phyloP scores from a whole-genome alignment of 2,329 filamentous ascomycete genomes.

The Clonostachys solani region DNA sequence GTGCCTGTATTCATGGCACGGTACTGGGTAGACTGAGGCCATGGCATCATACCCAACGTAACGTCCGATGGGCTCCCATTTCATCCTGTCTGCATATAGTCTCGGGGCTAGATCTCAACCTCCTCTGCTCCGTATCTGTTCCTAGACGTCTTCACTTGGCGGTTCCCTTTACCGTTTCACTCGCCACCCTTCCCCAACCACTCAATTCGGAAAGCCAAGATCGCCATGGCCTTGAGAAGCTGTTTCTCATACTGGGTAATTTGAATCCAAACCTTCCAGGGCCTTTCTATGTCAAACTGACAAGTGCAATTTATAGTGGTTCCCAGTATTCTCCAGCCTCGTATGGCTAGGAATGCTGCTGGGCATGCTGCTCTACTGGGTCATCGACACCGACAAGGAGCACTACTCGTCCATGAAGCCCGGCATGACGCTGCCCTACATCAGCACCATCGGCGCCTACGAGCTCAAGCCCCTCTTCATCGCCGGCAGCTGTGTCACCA shows the following conservation, averaged over 20 bases:
- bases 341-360: constrained; percentile 66
- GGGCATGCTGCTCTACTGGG: constrained; percentile 68
- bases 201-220: no score
- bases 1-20: no score
- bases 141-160: no score
- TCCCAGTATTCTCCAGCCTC: constrained; percentile 64
- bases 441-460: constrained; percentile 60
- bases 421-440: constrained; percentile 63
- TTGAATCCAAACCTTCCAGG: not conserved
- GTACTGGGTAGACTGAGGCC: no score
- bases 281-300: not conserved
- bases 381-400: constrained; percentile 45
- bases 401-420: constrained; percentile 57
- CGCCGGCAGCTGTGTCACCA: constrained; percentile 64
- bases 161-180: no score
- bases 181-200: no score
- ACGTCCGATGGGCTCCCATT: no score
- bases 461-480: constrained; percentile 76
- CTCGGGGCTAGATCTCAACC: no score
- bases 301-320: constrained; percentile 35
- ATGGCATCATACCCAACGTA: no score
- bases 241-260: constrained; percentile 34
- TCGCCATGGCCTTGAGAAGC: constrained; percentile 21
- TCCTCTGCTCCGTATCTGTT: no score
- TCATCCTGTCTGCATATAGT: no score